Evolutionary conservation across 805 yeast genomes (phyloP).

Genomic region (Teunomyces aglyptinius): DNA sequence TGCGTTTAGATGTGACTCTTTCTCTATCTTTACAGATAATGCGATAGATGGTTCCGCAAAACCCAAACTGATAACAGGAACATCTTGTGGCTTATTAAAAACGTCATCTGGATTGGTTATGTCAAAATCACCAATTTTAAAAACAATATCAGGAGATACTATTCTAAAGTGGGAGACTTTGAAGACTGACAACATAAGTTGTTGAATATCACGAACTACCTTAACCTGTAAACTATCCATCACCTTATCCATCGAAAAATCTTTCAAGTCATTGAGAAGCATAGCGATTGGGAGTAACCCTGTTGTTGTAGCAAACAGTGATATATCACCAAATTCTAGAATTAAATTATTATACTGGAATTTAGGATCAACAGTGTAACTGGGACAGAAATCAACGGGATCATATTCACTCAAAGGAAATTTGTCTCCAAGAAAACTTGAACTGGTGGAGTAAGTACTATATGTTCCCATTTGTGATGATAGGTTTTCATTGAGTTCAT

Average conservation of each 20-base stretch:
- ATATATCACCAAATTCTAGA: conserved; percentile 51
- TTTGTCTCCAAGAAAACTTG: background rate
- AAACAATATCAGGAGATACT: conserved; percentile 43
- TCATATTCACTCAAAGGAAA: conserved; percentile 4
- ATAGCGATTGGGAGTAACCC: conserved; percentile 39
- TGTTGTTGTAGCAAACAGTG: conserved; percentile 46
- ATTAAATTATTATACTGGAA: conserved; percentile 56
- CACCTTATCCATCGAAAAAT: conserved; percentile 43
- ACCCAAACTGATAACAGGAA: conserved; percentile 24
- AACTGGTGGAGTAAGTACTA: background rate
- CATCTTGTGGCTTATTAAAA: conserved; percentile 26
- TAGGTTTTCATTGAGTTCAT: conserved; percentile 15
- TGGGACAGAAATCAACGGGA: conserved; percentile 31
- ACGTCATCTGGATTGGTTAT: conserved; percentile 18
- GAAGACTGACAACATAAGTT: conserved; percentile 28
- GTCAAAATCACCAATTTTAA: conserved; percentile 36
- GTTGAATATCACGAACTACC: conserved; percentile 46
- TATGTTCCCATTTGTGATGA: conserved; percentile 1
- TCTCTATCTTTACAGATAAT: conserved; percentile 18
- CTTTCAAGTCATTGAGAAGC: conserved; percentile 32
- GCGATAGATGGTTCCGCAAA: conserved; percentile 37
- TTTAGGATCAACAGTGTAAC: conserved; percentile 29
- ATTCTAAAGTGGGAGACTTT: conserved; percentile 45
- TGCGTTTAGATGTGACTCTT: conserved; percentile 4
- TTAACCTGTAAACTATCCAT: conserved; percentile 67